A percentile compares a stretch with the other conserved stretches of the same genome.
Evolutionary conservation across 2,329 filamentous ascomycete species (phyloP).

Genomic region (Penicillium sp.): DNA sequence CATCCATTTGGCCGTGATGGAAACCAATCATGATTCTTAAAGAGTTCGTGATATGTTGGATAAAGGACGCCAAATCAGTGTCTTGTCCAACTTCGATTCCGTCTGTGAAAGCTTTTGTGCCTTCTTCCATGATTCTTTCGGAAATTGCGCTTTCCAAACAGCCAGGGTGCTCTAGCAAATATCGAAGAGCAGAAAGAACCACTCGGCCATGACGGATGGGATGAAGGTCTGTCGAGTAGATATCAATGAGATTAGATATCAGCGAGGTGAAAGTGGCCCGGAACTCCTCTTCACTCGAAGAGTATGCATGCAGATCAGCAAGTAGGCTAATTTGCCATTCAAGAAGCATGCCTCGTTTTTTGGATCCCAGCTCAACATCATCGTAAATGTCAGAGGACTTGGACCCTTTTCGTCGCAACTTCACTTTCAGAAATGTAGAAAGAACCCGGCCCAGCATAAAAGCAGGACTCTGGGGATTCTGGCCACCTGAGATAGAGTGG

Average conservation of each 20-base stretch:
- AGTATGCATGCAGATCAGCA: conserved; percentile 29
- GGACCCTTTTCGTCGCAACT: conserved; percentile 30
- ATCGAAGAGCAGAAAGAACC: conserved; percentile 36
- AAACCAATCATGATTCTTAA: conserved; percentile 37
- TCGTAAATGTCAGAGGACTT: conserved; percentile 33
- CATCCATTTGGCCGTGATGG: conserved; percentile 31
- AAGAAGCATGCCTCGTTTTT: conserved; percentile 32
- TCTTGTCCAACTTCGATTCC: conserved; percentile 26
- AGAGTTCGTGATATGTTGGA: conserved; percentile 34
- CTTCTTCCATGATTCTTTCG: conserved; percentile 30
- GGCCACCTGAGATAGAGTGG: conserved; percentile 30
- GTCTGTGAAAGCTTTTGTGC: conserved; percentile 16
- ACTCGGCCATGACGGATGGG: conserved; percentile 42
- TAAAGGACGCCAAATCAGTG: conserved; percentile 25
- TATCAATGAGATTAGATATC: conserved; percentile 32
- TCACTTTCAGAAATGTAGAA: conserved; percentile 37
- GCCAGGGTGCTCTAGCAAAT: conserved; percentile 34
- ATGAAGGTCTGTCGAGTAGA: conserved; percentile 32
- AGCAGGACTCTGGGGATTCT: conserved; percentile 35
- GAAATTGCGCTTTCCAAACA: conserved; percentile 28
- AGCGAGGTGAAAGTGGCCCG: conserved; percentile 28
- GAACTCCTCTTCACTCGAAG: conserved; percentile 30
- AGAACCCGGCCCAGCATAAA: conserved; percentile 42
- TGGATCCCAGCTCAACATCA: conserved; percentile 25
- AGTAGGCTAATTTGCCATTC: conserved; percentile 43